Evolutionary conservation across 192 early-diverging fungal species (phyloP), one percentile per base, ranked within the genome.

Genomic region (Podila horticola): DNA sequence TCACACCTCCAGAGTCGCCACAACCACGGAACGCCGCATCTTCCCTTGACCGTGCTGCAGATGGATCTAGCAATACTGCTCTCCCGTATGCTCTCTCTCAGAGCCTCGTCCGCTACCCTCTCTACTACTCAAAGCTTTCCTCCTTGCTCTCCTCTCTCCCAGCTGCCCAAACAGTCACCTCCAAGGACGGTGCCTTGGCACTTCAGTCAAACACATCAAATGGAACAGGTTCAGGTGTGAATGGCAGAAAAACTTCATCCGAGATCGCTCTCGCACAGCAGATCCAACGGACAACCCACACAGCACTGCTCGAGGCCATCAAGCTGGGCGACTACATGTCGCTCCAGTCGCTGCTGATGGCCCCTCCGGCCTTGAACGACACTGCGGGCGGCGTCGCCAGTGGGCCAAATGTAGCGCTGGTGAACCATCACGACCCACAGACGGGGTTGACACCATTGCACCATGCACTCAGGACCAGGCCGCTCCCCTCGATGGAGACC

Each of bases 391-490:
- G 55, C 24, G 63, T 31, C 17, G 55, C 61, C 8, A 55, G 62
- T 5, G 72, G 65, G 11, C 50, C 58, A 19, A 82, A 57, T 24
- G 69, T 74, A 19, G 73, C 74, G 3, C 68, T 83, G 24, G 82
- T 85, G 10, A 85, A 86, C 59, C 68, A 85, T 63, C 83, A 85
- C 50, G 91, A 92, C 52, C 67, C 82, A 24, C 85, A 85, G 36
- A 92, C 82, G 13, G 91, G 91, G 0, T 33, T 92, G n/a, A 91
- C 88, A 20, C 86, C 86, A 13, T 52, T 92, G 1, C 91, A 92
- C 55, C 88, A 90, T 67, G 90, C 91, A 1, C 82, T 88, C 62
- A 74, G 90, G 7, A 75, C 84, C 12, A 77, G 88, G 22, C 91
- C 91, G 2, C 58, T 91, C 4, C 87, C 87, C 4, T 86, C 85